phyloP scores from a whole-genome alignment of 345 rosid species.

The Gossypium turneri region DNA sequence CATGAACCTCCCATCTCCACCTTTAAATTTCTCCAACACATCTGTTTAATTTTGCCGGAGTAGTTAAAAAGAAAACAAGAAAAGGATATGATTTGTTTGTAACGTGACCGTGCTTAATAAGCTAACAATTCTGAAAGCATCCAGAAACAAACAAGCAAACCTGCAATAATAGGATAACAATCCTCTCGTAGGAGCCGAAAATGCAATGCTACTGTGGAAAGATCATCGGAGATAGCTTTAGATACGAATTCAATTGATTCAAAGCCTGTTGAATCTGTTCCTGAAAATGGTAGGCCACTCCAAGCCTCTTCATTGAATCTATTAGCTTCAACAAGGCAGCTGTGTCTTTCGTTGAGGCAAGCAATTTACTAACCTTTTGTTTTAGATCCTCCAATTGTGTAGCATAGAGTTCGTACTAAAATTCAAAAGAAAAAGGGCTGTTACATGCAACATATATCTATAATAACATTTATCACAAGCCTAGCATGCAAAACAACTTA shows the following conservation, averaged over 20 bases:
- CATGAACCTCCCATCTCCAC: background rate
- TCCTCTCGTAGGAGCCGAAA: background rate
- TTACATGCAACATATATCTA: background rate
- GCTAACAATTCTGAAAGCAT: background rate
- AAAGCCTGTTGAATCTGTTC: background rate
- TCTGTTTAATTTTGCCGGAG: background rate
- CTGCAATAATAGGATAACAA: background rate
- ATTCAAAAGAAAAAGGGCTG: background rate
- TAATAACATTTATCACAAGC: background rate
- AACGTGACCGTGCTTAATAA: background rate
- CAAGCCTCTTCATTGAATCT: background rate
- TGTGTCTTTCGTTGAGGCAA: background rate
- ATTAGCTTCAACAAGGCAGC: background rate
- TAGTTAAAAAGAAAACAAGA: background rate
- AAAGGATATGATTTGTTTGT: background rate
- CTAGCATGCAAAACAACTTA: background rate
- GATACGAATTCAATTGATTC: background rate
- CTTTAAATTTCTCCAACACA: background rate
- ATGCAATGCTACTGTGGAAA: background rate
- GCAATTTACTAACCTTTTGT: background rate
- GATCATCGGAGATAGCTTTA: background rate
- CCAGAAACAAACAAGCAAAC: background rate
- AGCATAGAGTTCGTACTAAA: slow-evolving; percentile 3
- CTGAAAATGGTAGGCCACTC: slow-evolving; percentile 5
- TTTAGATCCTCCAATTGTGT: background rate